Percentiles rank a stretch among this genome's conserved stretches.
Conservation (phyloP, 2,329 filamentous ascomycete species). For the Paecilomyces sp. region DNA sequence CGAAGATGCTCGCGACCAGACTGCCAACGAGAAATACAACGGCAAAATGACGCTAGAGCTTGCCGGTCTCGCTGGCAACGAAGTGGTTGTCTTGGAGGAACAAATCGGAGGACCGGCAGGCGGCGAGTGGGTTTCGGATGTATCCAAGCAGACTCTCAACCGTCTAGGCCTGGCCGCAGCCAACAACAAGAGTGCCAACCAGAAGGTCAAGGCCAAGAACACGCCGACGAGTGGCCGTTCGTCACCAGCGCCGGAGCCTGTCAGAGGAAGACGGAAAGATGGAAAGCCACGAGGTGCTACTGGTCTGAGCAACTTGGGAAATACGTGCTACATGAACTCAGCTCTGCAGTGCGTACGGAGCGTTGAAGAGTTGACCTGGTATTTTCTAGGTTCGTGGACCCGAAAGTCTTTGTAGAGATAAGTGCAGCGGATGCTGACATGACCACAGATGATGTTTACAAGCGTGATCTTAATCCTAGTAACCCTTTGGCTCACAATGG, state of each 20-base stretch:
- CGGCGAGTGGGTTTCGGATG: constrained; percentile 51
- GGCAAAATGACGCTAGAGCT: constrained; percentile 60
- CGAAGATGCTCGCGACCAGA: constrained; percentile 60
- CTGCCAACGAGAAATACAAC: constrained; percentile 68
- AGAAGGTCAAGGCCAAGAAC: constrained; percentile 33
- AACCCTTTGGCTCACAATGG: constrained; percentile 85
- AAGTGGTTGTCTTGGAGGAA: constrained; percentile 80
- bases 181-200: constrained; percentile 23
- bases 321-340: constrained; percentile 99
- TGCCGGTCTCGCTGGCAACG: constrained; percentile 62
- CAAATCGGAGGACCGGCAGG: constrained; percentile 49
- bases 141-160: constrained; percentile 33
- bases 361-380: constrained; percentile 87
- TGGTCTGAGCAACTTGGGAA: constrained; percentile 83
- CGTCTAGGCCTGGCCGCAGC: constrained; percentile 45
- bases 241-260: constrained; percentile 62
- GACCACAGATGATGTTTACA: constrained; percentile 54
- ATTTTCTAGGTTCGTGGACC: constrained; percentile 58
- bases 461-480: constrained; percentile 71
- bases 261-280: constrained; percentile 61
- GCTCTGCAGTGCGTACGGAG: constrained; percentile 90
- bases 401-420: neutral
- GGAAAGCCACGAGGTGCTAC: constrained; percentile 69
- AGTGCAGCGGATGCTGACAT: neutral
- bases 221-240: constrained; percentile 54